Evolutionary conservation across 495 filamentous ascomycete genomes (phyloP).

Genomic region (Penicillium verhagenii): DNA sequence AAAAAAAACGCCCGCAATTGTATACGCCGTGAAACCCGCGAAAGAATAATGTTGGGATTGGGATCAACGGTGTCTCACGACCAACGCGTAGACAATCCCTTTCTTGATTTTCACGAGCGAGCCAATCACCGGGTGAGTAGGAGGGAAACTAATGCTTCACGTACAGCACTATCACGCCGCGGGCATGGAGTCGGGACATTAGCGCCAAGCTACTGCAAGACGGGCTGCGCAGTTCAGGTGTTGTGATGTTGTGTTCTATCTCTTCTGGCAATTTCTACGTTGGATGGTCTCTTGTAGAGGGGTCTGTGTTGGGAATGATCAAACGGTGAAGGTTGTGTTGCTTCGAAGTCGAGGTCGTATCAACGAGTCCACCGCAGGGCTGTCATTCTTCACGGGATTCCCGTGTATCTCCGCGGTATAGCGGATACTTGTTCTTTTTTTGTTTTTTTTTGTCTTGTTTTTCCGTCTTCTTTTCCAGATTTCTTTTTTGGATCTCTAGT

Average conservation of each 20-base stretch:
- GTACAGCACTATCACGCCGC: constrained; percentile 11
- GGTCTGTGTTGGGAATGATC: neutral
- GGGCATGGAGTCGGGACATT: constrained; percentile 9
- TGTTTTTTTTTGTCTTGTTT: no score
- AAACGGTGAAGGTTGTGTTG: neutral
- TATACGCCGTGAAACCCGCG: neutral
- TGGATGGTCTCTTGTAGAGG: no score
- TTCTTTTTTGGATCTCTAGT: no score
- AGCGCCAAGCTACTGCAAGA: constrained; percentile 6
- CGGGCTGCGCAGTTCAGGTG: neutral
- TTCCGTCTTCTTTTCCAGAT: no score
- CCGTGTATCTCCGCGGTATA: neutral
- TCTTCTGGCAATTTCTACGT: neutral
- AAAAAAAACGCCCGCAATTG: neutral
- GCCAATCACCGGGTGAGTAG: constrained; percentile 6
- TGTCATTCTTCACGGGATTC: neutral
- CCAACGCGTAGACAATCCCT: neutral
- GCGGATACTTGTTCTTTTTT: no score
- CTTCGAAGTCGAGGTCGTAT: neutral
- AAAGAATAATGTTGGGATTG: neutral
- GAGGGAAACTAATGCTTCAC: constrained; percentile 13
- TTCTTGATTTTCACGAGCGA: neutral
- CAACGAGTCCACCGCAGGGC: no score
- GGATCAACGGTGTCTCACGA: neutral
- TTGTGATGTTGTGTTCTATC: no score